These are phyloP conservation scores for Pythium aphanidermatum DNA, from an alignment of 352 stramenopile genomes.

Conservation along the genomic window DNA sequence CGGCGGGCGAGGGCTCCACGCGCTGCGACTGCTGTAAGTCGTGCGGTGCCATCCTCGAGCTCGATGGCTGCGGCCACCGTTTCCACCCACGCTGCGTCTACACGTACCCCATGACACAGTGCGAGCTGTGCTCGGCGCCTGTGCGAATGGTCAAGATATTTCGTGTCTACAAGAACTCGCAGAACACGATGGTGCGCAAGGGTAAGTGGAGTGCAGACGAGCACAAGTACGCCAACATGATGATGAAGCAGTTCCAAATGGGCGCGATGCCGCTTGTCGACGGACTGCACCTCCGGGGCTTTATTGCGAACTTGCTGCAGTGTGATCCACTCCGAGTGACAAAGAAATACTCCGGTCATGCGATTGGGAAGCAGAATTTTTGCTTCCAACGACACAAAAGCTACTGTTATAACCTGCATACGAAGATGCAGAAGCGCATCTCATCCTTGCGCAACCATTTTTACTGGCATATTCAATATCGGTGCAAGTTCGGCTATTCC, in stretches of 20 bases:
- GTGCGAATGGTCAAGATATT: slow-evolving; percentile 44
- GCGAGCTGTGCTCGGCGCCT: slow-evolving; percentile 47
- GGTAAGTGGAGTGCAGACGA: slow-evolving; percentile 74
- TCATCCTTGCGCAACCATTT: slow-evolving; percentile 76
- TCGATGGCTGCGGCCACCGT: slow-evolving; percentile 61
- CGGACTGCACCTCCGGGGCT: slow-evolving; percentile 64
- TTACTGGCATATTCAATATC: slow-evolving; percentile 79
- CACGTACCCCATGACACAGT: slow-evolving; percentile 55
- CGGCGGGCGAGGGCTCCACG: slow-evolving; percentile 33
- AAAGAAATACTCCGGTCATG: slow-evolving; percentile 71
- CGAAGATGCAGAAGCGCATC: slow-evolving; percentile 74
- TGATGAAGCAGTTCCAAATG: slow-evolving; percentile 81
- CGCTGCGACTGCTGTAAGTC: slow-evolving; percentile 69
- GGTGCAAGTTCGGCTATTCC: slow-evolving; percentile 51
- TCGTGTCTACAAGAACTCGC: slow-evolving; percentile 30
- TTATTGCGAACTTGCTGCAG: slow-evolving; percentile 70
- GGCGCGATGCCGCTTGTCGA: slow-evolving; percentile 56
- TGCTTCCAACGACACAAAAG: slow-evolving; percentile 48
- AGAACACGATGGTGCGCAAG: slow-evolving; percentile 51
- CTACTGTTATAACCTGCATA: slow-evolving; percentile 74
- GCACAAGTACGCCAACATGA: slow-evolving; percentile 74
- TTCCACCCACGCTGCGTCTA: slow-evolving; percentile 79
- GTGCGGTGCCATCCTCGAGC: slow-evolving; percentile 57
- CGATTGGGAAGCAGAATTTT: slow-evolving; percentile 79
- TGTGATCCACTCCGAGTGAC: slow-evolving; percentile 78